Evolutionary conservation across 1,139 yeast species (phyloP).

Genomic region (Saccharomyces hybrid): DNA sequence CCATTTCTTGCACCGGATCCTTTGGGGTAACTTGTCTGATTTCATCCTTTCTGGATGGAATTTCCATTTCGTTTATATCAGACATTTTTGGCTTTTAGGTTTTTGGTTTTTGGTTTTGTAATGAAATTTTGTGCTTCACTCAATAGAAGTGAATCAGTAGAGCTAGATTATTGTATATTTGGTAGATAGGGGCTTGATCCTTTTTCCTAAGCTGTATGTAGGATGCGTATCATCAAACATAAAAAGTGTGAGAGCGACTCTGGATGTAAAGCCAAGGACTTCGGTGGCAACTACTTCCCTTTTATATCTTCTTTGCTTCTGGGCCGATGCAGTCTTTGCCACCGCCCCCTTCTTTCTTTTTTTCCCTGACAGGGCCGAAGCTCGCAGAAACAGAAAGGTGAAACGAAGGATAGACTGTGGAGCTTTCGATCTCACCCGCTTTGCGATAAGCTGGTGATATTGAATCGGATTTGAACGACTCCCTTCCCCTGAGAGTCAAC

Average conservation of each 20-base stretch:
- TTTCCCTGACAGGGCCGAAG: constrained; percentile 1
- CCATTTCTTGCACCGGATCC: background rate
- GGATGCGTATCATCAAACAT: background rate
- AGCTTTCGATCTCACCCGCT: background rate
- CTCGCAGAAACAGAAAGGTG: background rate
- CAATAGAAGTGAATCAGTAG: background rate
- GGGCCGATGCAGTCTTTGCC: constrained; percentile 1
- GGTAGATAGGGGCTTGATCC: background rate
- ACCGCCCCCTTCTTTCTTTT: constrained; percentile 1
- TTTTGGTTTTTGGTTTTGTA: background rate
- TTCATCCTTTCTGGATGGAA: background rate
- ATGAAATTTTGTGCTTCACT: background rate
- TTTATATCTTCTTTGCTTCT: background rate
- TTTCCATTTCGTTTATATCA: background rate
- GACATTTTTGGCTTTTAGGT: background rate
- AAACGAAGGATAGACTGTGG: background rate
- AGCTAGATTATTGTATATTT: background rate
- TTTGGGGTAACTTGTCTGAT: background rate
- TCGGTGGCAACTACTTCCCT: background rate
- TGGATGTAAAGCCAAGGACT: background rate
- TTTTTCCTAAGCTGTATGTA: background rate
- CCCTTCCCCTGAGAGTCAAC: background rate
- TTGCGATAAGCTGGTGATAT: background rate
- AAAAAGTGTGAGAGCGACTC: background rate
- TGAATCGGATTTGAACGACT: background rate